Evolutionary conservation across 192 early-diverging fungal species (phyloP).

Genomic region (Phycomyces blakesleeanus): DNA sequence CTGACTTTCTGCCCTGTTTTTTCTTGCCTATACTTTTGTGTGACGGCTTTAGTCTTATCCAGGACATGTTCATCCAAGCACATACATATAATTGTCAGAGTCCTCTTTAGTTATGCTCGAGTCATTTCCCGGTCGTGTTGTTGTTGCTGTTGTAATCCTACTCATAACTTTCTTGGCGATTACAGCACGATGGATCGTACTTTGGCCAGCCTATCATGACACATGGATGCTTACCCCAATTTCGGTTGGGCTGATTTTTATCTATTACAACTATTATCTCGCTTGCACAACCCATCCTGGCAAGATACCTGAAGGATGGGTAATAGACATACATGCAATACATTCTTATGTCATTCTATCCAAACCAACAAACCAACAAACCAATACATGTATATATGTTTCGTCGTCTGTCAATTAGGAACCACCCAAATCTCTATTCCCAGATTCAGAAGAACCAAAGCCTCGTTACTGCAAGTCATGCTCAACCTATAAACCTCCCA

Average conservation of each 20-base stretch:
- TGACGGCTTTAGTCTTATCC: too few species aligned
- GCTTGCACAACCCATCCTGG: conserved; percentile 74
- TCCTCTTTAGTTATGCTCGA: conserved; percentile 3
- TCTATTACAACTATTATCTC: conserved; percentile 81
- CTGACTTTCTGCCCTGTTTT: too few species aligned
- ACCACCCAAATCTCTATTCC: background rate
- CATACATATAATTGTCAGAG: too few species aligned
- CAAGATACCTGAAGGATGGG: conserved; percentile 55
- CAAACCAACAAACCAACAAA: too few species aligned
- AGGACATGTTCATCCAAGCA: too few species aligned
- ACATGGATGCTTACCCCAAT: conserved; percentile 55
- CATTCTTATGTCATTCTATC: background rate
- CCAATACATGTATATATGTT: too few species aligned
- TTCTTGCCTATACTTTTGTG: too few species aligned
- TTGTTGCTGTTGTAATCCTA: conserved; percentile 5
- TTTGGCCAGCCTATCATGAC: conserved; percentile 4
- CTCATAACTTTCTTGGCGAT: conserved; percentile 9
- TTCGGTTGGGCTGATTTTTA: conserved; percentile 64
- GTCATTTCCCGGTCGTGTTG: conserved; percentile 3
- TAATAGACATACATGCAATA: conserved; percentile 5
- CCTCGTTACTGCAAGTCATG: conserved; percentile 67
- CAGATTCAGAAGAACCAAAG: conserved; percentile 23
- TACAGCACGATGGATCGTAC: conserved; percentile 9
- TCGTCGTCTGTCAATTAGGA: background rate
- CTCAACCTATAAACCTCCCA: conserved; percentile 63